A percentile compares a stretch with the other conserved stretches of the same genome.
Evolutionary conservation across 768 basidiomycete genomes (phyloP).

Genomic region (Tylopilus sp.): DNA sequence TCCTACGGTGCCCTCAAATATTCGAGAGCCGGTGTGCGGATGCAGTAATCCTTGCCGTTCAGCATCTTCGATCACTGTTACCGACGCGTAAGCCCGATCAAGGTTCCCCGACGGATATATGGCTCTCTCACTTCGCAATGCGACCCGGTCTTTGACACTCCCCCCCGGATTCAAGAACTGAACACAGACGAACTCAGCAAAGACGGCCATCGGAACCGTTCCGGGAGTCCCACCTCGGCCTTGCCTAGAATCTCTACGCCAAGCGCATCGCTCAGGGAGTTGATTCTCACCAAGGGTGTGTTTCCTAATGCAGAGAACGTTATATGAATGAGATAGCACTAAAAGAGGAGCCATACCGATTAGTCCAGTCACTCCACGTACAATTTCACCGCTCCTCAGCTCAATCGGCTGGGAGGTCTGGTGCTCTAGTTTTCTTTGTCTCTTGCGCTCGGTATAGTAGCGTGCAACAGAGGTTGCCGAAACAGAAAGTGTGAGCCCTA

Average conservation of each 20-base stretch:
- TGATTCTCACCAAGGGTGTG: slow-evolving; percentile 89
- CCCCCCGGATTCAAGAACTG: slow-evolving; percentile 97
- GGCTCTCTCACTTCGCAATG: slow-evolving; percentile 65
- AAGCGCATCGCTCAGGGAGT: slow-evolving; percentile 84
- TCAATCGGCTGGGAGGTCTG: slow-evolving; percentile 57
- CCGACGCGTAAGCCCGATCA: not conserved
- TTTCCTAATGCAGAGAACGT: slow-evolving; percentile 56
- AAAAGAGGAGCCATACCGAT: slow-evolving; percentile 59
- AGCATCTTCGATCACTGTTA: slow-evolving; percentile 89
- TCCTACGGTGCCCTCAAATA: slow-evolving; percentile 97
- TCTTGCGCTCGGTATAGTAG: slow-evolving; percentile 50
- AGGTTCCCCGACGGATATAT: not conserved
- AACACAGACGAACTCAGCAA: slow-evolving; percentile 36
- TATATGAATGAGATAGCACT: not conserved
- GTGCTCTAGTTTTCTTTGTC: slow-evolving; percentile 31
- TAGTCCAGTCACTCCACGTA: slow-evolving; percentile 76
- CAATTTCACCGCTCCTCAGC: slow-evolving; percentile 70
- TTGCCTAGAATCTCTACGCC: slow-evolving; percentile 96
- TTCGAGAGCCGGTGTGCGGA: slow-evolving; percentile 85
- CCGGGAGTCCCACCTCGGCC: slow-evolving; percentile 64
- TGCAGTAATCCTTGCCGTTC: slow-evolving; percentile 77
- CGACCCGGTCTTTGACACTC: slow-evolving; percentile 98
- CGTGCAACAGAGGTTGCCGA: slow-evolving; percentile 63
- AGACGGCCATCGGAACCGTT: not conserved
- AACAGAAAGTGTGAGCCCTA: slow-evolving; percentile 76